Evolutionary conservation across 1,284 basidiomycete genomes (phyloP), one percentile per base, ranked within the genome.

Genomic region (Tilletia indica): DNA sequence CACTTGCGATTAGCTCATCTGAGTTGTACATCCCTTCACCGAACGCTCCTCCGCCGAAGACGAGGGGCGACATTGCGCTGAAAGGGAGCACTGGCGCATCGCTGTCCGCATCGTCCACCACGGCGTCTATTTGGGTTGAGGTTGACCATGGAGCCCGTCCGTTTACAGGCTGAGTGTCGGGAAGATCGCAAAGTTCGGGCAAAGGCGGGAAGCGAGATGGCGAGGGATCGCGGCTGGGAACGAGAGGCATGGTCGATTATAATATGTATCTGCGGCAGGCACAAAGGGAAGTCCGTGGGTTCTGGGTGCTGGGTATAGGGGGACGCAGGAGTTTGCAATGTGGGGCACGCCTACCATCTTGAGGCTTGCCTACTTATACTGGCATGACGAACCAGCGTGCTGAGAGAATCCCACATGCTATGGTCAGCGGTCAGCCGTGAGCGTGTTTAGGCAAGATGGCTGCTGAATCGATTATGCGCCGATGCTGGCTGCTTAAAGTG

Each of bases 11-110:
- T 1, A 68, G 42, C 16, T 73, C 58, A 31, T 79, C 73, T 4
- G 71, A 70, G 54, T 80, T 82, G 76, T 82, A 83, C 79, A 82
- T 82, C 48, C 78, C 81, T 0, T 72, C 69, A 1, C 81, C 82
- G 64, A 82, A 81, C 0, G 78, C 78, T 38, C 80, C 80, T 16
- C 81, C 79, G 36, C 82, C 82, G 66, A 83, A 78, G 25, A 81
- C 68, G 21, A 83, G 61, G 4, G 82, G 82, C 31, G 81, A 80
- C 42, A 71, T 67, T 38, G 61, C 61, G 34, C 61, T 64, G 34
- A 64, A 64, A 14, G 61, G 61, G 2, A 64, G 36, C 36, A 64
- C 16, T 19, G 51, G 51, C 51, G 16, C 51, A 8, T 54, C 51
- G 16, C n/a, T 19, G 12, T 54, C 51, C 11, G 51, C 16, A 19